phyloP scores from a whole-genome alignment of 148 eudicot species.

The Camellia japonica region DNA sequence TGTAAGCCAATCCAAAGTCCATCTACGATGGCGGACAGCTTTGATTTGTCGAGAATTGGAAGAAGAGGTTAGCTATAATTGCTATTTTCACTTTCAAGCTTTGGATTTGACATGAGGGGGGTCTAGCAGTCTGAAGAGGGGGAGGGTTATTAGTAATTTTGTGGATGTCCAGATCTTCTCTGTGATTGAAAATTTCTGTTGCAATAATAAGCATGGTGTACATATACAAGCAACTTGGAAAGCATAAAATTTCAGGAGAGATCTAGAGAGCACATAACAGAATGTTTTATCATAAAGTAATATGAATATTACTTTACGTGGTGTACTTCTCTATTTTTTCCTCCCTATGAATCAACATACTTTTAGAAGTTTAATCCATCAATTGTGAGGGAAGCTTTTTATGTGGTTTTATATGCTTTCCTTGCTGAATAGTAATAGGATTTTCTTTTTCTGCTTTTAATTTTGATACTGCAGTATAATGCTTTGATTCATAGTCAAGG shows the following conservation, averaged over 20 bases:
- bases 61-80: conserved; percentile 61
- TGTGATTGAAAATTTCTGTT: not conserved
- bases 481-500: conserved; percentile 70
- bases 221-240: not conserved
- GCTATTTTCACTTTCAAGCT: not conserved
- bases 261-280: not conserved
- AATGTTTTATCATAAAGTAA: not conserved
- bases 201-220: conserved; percentile 1
- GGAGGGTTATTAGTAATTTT: not conserved
- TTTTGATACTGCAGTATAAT: conserved; percentile 54
- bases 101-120: not conserved
- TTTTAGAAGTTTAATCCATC: conserved; percentile 1
- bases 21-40: conserved; percentile 95
- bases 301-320: not conserved
- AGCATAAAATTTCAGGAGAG: not conserved
- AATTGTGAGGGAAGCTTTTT: not conserved
- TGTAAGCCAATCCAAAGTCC: conserved; percentile 95
- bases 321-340: not conserved
- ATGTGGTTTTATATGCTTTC: not conserved
- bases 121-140: not conserved
- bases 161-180: not conserved
- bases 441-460: conserved; percentile 7
- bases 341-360: not conserved
- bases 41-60: conserved; percentile 92
- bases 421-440: not conserved